phyloP scores from a whole-genome alignment of 2,329 filamentous ascomycete genomes.

The Colletotrichum gloeosporioides region DNA sequence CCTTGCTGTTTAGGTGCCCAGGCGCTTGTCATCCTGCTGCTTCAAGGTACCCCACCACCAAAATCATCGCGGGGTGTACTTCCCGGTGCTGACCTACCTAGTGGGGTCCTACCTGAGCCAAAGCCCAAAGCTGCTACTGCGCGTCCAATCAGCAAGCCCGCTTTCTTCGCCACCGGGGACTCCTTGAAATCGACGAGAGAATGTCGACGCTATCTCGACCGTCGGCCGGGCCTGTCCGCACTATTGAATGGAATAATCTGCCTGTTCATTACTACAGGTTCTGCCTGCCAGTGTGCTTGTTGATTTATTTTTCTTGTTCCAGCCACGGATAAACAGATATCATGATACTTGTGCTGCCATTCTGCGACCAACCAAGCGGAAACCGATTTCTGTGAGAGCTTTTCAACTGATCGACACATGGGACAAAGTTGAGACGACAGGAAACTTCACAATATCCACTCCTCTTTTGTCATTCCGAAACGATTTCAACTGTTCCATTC shows the following conservation, averaged over 20 bases:
- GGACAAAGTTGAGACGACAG: not conserved
- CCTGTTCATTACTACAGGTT: not conserved
- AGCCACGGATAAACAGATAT: not conserved
- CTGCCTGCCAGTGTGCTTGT: not conserved
- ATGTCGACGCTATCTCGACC: slow-evolving; percentile 2
- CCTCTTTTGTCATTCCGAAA: not conserved
- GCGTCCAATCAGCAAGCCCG: slow-evolving; percentile 13
- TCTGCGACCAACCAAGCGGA: not conserved
- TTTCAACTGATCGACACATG: not conserved
- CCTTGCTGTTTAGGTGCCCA: slow-evolving; percentile 21
- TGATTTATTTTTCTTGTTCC: not conserved
- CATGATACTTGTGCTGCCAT: not conserved
- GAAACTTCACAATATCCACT: not conserved
- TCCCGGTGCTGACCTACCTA: not conserved
- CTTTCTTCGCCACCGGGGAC: slow-evolving; percentile 12
- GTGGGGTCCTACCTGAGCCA: slow-evolving; percentile 1
- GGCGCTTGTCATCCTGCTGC: slow-evolving; percentile 5
- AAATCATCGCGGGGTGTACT: not conserved
- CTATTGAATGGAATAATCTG: not conserved
- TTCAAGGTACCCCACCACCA: not conserved
- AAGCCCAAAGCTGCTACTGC: slow-evolving; percentile 11
- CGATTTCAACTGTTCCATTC: not conserved
- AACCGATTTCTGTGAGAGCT: not conserved
- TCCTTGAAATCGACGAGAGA: not conserved
- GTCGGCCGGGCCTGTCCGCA: slow-evolving; percentile 6